Base-by-base conservation (phyloP, 495 filamentous ascomycete genomes). In the Thermothielavioides terrestris region DNA sequence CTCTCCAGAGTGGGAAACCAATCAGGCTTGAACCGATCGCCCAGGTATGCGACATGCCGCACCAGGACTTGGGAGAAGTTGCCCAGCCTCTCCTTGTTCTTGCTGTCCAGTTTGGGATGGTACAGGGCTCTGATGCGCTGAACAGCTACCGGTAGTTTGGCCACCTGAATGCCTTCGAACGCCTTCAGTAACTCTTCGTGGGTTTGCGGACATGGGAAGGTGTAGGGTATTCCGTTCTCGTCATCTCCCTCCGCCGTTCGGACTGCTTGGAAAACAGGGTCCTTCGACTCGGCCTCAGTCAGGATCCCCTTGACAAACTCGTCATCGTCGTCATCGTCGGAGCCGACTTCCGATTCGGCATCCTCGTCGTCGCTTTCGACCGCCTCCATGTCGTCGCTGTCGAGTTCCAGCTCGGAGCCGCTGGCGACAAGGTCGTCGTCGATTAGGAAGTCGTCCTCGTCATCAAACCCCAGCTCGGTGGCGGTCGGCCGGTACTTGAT, bases 381-480 rank as follows among this genome's bases (percentile, higher is more conserved):
- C 10, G 73, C 75, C n/a, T 61, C 76, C 15, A 72, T 69, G 37
- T 68, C 73, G 41, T 79, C 68, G 21, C 70, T 75, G 50, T 75
- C 77, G 7, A 78, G 75, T 18, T 84, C 81, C 6, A 77, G 54
- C 7, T 83, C 81, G 11, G 82, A 83, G 27, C 74, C 83, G 48
- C 75, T 83, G 1, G 80, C 80, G 40, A 95, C 76, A 1, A 95
- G 76, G 43, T 95, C 83, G 48, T 92, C 86, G 50, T 95, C 91
- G 46, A 95, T 83, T 8, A 88, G 47, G 55, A 96, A 96, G 50
- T 95, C 86, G 60, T 95, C 90, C 61, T 96, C 90, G 55, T 95
- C 90, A 53, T 94, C 88, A 26, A 89, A 81, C 23, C 75, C 68
- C 21, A 80, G 59, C 52, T 79, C 73, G 12, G 67, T 64, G 20